Conservation (phyloP, 805 yeast genomes). For the Yarrowia sp. region DNA sequence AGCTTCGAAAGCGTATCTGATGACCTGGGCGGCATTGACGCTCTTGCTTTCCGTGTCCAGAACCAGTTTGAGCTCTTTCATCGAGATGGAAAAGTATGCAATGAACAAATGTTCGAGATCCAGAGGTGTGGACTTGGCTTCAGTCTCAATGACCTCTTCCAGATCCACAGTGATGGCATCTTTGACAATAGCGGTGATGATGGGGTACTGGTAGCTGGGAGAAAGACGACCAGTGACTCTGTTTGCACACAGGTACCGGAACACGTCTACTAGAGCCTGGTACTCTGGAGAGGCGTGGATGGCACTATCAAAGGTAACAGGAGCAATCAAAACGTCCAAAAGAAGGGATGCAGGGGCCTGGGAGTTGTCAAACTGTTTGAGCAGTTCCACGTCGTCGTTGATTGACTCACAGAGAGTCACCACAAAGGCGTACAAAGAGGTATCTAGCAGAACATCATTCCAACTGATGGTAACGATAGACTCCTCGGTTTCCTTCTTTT, state of each 20-base stretch:
- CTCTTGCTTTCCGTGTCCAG: slow-evolving; percentile 19
- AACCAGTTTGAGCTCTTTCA: slow-evolving; percentile 22
- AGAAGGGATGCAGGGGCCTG: slow-evolving; percentile 1
- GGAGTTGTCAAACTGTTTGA: slow-evolving; percentile 11
- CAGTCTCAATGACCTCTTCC: slow-evolving; percentile 24
- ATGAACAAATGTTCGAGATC: slow-evolving; percentile 20
- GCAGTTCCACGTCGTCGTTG: slow-evolving; percentile 13
- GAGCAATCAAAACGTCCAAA: slow-evolving; percentile 12
- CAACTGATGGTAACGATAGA: background rate
- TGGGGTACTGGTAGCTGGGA: background rate
- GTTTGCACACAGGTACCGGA: slow-evolving; percentile 4
- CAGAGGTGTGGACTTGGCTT: slow-evolving; percentile 24
- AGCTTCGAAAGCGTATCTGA: slow-evolving; percentile 13
- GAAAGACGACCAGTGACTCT: slow-evolving; percentile 6
- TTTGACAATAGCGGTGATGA: slow-evolving; percentile 3
- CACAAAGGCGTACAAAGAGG: slow-evolving; percentile 19
- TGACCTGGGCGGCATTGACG: slow-evolving; percentile 8
- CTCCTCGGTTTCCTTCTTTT: background rate
- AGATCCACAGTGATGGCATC: slow-evolving; percentile 29
- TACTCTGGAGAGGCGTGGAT: slow-evolving; percentile 13
- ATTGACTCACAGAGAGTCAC: slow-evolving; percentile 26
- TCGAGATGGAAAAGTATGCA: slow-evolving; percentile 24
- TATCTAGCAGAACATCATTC: background rate
- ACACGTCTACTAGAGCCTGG: slow-evolving; percentile 30
- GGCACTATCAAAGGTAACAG: slow-evolving; percentile 10